These are phyloP conservation scores for Symbiodinium natans DNA, from an alignment of 73 alveolate genomes.

Conservation along the genomic window DNA sequence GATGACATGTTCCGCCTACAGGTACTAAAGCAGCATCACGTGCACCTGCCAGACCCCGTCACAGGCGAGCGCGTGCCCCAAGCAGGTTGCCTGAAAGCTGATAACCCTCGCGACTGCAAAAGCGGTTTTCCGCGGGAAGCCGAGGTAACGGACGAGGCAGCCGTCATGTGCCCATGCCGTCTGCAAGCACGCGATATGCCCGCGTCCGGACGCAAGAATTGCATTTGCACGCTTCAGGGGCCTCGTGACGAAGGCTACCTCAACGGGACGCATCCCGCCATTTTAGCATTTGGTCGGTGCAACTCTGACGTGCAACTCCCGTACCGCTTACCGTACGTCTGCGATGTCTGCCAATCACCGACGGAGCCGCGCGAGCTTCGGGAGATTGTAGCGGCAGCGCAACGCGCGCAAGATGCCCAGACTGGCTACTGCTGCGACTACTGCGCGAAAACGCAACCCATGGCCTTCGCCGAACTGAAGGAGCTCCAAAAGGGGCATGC, in stretches of 20 bases:
- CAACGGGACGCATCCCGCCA: not conserved
- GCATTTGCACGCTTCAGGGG: not conserved
- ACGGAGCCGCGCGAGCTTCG: not conserved
- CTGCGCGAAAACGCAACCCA: not conserved
- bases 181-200: not conserved
- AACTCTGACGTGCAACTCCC: slow-evolving; percentile 31
- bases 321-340: not conserved
- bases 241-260: not conserved
- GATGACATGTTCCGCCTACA: not conserved
- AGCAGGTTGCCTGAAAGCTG: not conserved
- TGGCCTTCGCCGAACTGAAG: not conserved
- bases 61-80: not conserved
- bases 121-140: not conserved
- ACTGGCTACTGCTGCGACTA: not conserved
- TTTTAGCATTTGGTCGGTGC: not conserved
- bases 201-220: not conserved
- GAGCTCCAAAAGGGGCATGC: not conserved
- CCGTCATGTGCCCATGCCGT: slow-evolving; percentile 5
- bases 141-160: not conserved
- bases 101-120: not conserved
- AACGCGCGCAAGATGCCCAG: slow-evolving; percentile 31
- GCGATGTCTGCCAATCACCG: not conserved
- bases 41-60: not conserved
- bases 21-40: slow-evolving; percentile 28
- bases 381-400: not conserved